A percentile compares a stretch with the other conserved stretches of the same genome.
Conservation (phyloP, 2,329 filamentous ascomycete species). For the Alternaria solani region DNA sequence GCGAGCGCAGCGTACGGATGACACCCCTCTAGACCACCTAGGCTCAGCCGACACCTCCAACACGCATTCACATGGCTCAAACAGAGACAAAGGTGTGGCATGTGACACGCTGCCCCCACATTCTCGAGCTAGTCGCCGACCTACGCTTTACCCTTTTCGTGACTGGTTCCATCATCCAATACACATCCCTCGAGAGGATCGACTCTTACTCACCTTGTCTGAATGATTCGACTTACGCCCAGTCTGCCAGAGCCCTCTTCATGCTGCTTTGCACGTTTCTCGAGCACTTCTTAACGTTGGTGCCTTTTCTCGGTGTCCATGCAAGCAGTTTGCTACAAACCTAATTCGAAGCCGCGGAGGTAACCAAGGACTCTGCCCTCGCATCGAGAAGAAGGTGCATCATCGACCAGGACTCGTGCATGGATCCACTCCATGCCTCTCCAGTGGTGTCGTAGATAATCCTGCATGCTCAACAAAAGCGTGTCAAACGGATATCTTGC, state of each 20-base stretch:
- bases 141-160: constrained; percentile 15
- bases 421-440: background rate
- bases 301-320: background rate
- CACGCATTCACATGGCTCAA: constrained; percentile 22
- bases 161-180: constrained; percentile 13
- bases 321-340: background rate
- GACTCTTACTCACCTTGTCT: background rate
- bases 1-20: constrained; percentile 27
- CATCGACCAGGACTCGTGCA: background rate
- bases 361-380: background rate
- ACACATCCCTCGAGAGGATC: background rate
- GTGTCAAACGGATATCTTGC: background rate
- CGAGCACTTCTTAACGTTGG: background rate
- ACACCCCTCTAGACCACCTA: constrained; percentile 29
- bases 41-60: constrained; percentile 21
- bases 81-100: constrained; percentile 29
- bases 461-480: background rate
- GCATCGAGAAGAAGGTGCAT: background rate
- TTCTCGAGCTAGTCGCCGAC: constrained; percentile 18
- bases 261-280: background rate
- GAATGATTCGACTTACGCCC: background rate
- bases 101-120: constrained; percentile 33
- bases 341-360: background rate
- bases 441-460: background rate
- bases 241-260: background rate